Conservation (phyloP, 1,284 basidiomycete species). For the Lentinula novae-zelandiae region DNA sequence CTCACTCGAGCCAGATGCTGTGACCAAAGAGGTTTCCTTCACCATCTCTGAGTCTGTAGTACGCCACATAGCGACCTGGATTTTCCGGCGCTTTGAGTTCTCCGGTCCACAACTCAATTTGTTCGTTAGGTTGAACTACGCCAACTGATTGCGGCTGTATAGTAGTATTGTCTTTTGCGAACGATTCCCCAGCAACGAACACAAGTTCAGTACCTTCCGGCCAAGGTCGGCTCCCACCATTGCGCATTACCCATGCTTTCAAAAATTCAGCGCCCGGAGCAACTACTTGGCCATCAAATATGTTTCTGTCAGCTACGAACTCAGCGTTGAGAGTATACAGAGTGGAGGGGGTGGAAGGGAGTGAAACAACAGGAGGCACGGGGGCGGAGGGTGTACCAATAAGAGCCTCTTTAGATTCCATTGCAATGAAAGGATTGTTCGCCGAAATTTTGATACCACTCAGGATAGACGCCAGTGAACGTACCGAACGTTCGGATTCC, state of each 20-base stretch:
- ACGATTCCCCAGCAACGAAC: slow-evolving; percentile 64
- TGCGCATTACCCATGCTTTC: slow-evolving; percentile 75
- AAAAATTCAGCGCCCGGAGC: slow-evolving; percentile 82
- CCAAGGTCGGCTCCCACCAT: slow-evolving; percentile 63
- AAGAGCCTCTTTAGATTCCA: not conserved
- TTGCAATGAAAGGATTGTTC: not conserved
- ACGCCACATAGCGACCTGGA: slow-evolving; percentile 68
- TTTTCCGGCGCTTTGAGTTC: slow-evolving; percentile 79
- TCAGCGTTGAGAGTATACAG: slow-evolving; percentile 30
- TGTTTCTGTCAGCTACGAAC: slow-evolving; percentile 66
- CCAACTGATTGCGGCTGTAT: slow-evolving; percentile 43
- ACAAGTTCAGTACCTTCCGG: slow-evolving; percentile 61
- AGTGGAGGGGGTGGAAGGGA: not conserved
- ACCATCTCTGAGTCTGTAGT: slow-evolving; percentile 68
- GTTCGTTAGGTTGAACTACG: slow-evolving; percentile 46
- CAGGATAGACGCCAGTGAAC: slow-evolving; percentile 28
- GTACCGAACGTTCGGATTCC: slow-evolving; percentile 6
- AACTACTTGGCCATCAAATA: slow-evolving; percentile 72
- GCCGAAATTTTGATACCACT: slow-evolving; percentile 6
- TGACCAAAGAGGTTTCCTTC: slow-evolving; percentile 63
- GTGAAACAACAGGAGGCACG: slow-evolving; percentile 1
- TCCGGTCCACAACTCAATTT: slow-evolving; percentile 64
- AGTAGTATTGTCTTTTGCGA: slow-evolving; percentile 32
- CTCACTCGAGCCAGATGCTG: slow-evolving; percentile 73
- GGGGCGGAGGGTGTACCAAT: not conserved